Evolutionary conservation across 192 early-diverging fungal species (phyloP), one percentile per base, ranked within the genome.

Genomic region (Thamnidium elegans): DNA sequence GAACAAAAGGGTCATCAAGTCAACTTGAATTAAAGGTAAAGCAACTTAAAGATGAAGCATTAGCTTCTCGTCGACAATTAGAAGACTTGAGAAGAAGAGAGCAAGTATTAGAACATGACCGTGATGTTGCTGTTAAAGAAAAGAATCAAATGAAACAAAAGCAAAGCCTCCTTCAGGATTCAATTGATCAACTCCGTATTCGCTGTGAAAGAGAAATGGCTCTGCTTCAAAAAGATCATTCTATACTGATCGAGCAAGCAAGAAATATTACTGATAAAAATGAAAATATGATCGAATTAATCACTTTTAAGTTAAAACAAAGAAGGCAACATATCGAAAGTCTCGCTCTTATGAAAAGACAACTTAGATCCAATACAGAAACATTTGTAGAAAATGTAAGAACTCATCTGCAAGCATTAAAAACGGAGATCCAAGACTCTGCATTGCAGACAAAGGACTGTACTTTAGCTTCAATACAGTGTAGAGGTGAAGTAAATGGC

Each of bases 31-130:
- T 23, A 15, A 48, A 73, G 43, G 66, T 73, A 1, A 73, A 73
- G 19, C 42, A 50, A 23, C 55, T 73, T 14, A 67, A 68, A 39
- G 66, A 73, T 9, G 71, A 73, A 17, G 71, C 71, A 2, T n/a
- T 68, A 7, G 39, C 36, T 4, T 67, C 71, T 59, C 71, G 71
- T 7, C 56, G 58, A 30, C 55, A 64, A 36, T 23, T 73, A 32
- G 66, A 73, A 36, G 71, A 63, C 1, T 42, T 73, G 21, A 23
- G 54, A 30, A 62, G 48, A 31, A 62, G 58, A 46, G 59, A 73
- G 17, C 43, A 65, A 34, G 55, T 58, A 13, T 19, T 73, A 7
- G 50, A 48, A 7, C 55, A 60, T 36, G 71, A 63, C 7, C 48
- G 66, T 11, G 62, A 65, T 50, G 20, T 30, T 4, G 62, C 68